These are phyloP conservation scores for Kodamaea leandrae DNA, from an alignment of 805 yeast species.

Conservation along the genomic window DNA sequence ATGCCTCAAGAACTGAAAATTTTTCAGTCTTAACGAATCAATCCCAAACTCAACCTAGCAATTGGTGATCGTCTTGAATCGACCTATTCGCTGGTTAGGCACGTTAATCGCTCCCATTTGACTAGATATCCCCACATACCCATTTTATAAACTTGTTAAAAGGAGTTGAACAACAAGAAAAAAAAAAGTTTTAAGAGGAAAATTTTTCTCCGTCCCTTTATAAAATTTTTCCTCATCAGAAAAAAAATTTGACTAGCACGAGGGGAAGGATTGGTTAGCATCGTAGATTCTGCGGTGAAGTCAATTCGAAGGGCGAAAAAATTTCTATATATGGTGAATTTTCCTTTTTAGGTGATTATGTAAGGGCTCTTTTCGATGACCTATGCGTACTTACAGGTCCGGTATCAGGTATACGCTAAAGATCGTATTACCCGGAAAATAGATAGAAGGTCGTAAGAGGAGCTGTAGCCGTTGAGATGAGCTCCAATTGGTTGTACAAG, in stretches of 20 bases:
- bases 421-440: neutral
- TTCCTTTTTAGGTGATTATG: neutral
- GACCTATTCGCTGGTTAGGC: neutral
- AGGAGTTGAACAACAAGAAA: constrained; percentile 9
- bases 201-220: constrained; percentile 7
- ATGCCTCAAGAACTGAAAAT: neutral
- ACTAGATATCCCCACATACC: constrained; percentile 6
- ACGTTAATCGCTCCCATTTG: neutral
- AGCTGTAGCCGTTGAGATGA: neutral
- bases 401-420: neutral
- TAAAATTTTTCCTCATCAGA: constrained; percentile 7
- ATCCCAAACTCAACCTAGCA: neutral
- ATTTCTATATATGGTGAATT: neutral
- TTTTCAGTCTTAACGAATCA: neutral
- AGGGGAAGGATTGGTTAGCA: constrained; percentile 9
- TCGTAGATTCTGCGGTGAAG: neutral
- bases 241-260: constrained; percentile 5
- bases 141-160: constrained; percentile 9
- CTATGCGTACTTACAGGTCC: neutral
- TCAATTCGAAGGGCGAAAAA: neutral
- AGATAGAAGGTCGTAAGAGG: neutral
- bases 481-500: no score
- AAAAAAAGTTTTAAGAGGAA: constrained; percentile 13
- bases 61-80: neutral
- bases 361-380: neutral